Evolutionary conservation across 345 rosid genomes (phyloP).

Genomic region (Cardiospermum halicacabum): DNA sequence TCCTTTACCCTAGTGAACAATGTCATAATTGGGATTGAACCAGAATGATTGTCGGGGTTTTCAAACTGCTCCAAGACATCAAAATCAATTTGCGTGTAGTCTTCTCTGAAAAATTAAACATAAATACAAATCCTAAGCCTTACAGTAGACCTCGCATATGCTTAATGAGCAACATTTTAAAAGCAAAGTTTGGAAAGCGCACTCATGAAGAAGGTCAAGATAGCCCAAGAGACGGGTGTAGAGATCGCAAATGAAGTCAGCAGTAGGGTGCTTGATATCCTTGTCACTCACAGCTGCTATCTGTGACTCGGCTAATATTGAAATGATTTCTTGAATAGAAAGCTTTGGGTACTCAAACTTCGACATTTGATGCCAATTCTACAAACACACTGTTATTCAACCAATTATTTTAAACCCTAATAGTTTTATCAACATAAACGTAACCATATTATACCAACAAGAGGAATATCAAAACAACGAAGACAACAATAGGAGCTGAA

Average conservation of each 20-base stretch:
- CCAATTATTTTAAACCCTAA: background rate
- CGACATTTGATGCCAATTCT: constrained; percentile 44
- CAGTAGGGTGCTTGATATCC: constrained; percentile 46
- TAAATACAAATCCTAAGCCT: background rate
- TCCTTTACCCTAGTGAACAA: constrained; percentile 44
- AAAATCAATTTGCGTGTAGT: constrained; percentile 70
- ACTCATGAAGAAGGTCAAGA: constrained; percentile 70
- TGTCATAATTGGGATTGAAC: constrained; percentile 42
- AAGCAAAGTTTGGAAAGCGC: background rate
- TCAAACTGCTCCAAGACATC: constrained; percentile 74
- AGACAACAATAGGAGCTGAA: too few relatives aligned
- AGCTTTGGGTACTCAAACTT: constrained; percentile 59
- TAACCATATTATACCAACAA: too few relatives aligned
- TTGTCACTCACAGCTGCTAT: constrained; percentile 47
- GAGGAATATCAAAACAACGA: too few relatives aligned
- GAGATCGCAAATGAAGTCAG: constrained; percentile 49
- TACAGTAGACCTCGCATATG: background rate
- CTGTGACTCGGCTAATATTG: constrained; percentile 51
- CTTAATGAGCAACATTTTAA: background rate
- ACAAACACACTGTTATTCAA: background rate
- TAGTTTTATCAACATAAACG: too few relatives aligned
- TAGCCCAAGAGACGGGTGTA: constrained; percentile 62
- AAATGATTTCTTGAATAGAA: constrained; percentile 50
- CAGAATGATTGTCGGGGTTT: constrained; percentile 74
- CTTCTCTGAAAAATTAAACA: constrained; percentile 48